These are phyloP conservation scores for Claviceps fusiformis DNA, from an alignment of 2,329 filamentous ascomycete species.

Conservation along the genomic window DNA sequence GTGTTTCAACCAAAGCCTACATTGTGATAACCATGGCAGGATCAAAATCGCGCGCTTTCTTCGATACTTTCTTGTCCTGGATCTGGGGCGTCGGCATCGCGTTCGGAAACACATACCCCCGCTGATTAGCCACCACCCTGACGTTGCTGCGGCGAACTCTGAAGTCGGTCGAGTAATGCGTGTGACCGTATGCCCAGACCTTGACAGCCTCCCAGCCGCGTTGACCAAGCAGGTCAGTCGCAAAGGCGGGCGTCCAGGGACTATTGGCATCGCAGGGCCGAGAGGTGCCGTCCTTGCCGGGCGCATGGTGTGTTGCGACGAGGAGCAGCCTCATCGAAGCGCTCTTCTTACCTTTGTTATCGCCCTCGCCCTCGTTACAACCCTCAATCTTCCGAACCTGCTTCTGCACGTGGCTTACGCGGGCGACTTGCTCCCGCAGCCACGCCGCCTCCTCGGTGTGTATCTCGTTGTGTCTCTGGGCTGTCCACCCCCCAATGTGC, in stretches of 20 bases:
- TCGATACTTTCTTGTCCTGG: neutral
- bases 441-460: slow-evolving; percentile 36
- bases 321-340: slow-evolving; percentile 20
- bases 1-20: slow-evolving; percentile 1
- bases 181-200: slow-evolving; percentile 35
- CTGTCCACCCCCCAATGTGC: slow-evolving; percentile 37
- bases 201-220: slow-evolving; percentile 20
- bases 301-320: slow-evolving; percentile 45
- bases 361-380: too few species aligned
- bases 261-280: neutral
- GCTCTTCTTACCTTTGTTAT: neutral
- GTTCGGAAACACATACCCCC: slow-evolving; percentile 24
- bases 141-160: slow-evolving; percentile 14
- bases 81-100: neutral
- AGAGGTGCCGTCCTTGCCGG: neutral
- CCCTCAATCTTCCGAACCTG: too few species aligned
- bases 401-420: slow-evolving; percentile 4
- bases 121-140: slow-evolving; percentile 30
- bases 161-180: slow-evolving; percentile 29
- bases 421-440: slow-evolving; percentile 23
- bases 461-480: slow-evolving; percentile 32
- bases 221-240: slow-evolving; percentile 21
- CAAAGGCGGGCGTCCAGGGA: neutral
- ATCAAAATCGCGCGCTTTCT: slow-evolving; percentile 1
- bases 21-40: neutral